Conservation (phyloP, 345 rosid species). For the Gossypium arboreum region DNA sequence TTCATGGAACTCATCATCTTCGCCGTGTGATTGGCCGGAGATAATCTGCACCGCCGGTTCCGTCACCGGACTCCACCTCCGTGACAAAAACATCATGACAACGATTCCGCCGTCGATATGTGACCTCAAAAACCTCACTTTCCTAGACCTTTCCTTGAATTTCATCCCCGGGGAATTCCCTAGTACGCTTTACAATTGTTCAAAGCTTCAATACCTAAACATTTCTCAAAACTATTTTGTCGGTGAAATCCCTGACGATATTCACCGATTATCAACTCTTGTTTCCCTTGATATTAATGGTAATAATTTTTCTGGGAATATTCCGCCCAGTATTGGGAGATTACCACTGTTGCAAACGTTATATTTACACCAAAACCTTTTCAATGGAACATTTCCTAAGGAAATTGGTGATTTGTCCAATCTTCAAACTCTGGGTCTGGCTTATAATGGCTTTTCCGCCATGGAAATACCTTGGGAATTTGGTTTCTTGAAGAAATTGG, state of each 20-base stretch:
- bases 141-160: slow-evolving; percentile 41
- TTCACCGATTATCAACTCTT: slow-evolving; percentile 49
- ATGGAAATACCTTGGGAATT: slow-evolving; percentile 57
- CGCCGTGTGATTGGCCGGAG: slow-evolving; percentile 65
- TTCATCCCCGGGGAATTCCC: slow-evolving; percentile 64
- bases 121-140: slow-evolving; percentile 51
- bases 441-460: slow-evolving; percentile 46
- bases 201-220: slow-evolving; percentile 49
- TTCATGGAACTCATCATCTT: slow-evolving; percentile 60
- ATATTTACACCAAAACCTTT: slow-evolving; percentile 36
- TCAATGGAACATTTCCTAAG: slow-evolving; percentile 70
- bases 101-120: slow-evolving; percentile 56
- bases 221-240: slow-evolving; percentile 62
- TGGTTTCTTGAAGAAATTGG: slow-evolving; percentile 49
- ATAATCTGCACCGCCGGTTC: slow-evolving; percentile 40
- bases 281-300: slow-evolving; percentile 39
- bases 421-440: slow-evolving; percentile 45
- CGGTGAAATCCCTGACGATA: slow-evolving; percentile 58
- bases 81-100: slow-evolving; percentile 34
- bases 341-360: slow-evolving; percentile 40
- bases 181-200: slow-evolving; percentile 47
- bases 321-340: slow-evolving; percentile 50
- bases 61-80: slow-evolving; percentile 40
- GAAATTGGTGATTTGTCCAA: slow-evolving; percentile 69
- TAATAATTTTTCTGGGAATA: slow-evolving; percentile 63